Conservation (phyloP, 306 rosid genomes). For the Quercus wislizeni region DNA sequence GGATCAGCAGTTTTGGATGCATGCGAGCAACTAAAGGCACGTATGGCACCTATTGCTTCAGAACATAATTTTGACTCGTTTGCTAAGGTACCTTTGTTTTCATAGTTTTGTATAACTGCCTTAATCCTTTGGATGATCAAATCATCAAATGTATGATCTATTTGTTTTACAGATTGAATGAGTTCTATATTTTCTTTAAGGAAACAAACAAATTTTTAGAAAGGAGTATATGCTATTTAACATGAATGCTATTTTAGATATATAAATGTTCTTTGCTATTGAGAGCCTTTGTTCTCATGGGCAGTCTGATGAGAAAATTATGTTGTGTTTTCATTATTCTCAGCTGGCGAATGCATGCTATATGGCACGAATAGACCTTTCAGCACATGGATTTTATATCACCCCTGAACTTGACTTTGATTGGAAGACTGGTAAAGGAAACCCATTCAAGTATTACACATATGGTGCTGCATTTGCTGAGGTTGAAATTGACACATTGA, state of each 20-base stretch:
- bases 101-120: constrained; percentile 5
- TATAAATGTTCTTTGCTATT: constrained; percentile 3
- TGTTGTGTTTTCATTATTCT: constrained; percentile 30
- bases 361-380: constrained; percentile 78
- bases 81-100: constrained; percentile 47
- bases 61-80: constrained; percentile 62
- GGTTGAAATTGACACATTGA: constrained; percentile 93
- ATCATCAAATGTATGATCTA: not conserved
- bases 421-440: constrained; percentile 77
- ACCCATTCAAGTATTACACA: constrained; percentile 79
- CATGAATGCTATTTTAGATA: not conserved
- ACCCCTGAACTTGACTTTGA: constrained; percentile 86
- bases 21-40: constrained; percentile 80
- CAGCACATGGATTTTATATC: constrained; percentile 92
- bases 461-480: constrained; percentile 95
- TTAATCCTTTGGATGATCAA: constrained; percentile 7
- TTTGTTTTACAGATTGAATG: not conserved
- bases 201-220: too few species aligned
- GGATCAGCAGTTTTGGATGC: constrained; percentile 98
- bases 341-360: constrained; percentile 89
- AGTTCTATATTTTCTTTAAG: not conserved
- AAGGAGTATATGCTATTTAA: too few species aligned
- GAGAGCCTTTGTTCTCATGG: constrained; percentile 2
- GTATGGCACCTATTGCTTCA: constrained; percentile 82
- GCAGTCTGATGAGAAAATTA: constrained; percentile 11